These are phyloP conservation scores for Auriscalpium orientale DNA, from an alignment of 768 basidiomycete species.

Conservation along the genomic window DNA sequence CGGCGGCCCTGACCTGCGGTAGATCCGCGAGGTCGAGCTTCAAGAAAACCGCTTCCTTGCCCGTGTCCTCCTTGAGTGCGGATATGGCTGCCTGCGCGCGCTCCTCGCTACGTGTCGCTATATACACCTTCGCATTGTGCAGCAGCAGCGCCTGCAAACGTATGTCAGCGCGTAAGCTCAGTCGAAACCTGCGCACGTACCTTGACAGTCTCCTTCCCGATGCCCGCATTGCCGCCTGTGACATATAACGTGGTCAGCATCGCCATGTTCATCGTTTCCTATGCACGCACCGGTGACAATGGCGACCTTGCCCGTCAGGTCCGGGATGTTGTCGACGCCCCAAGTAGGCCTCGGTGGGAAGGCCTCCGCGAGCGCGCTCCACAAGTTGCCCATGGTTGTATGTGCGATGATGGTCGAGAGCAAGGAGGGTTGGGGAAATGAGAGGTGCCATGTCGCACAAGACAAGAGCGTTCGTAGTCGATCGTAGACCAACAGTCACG, in stretches of 20 bases:
- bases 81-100: neutral
- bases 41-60: slow-evolving; percentile 35
- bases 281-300: slow-evolving; percentile 2
- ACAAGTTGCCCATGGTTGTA: neutral
- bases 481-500: too few species aligned
- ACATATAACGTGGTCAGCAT: neutral
- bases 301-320: slow-evolving; percentile 6
- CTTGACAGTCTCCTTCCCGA: slow-evolving; percentile 11
- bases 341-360: slow-evolving; percentile 7
- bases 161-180: neutral
- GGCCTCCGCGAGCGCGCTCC: neutral
- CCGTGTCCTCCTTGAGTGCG: slow-evolving; percentile 36
- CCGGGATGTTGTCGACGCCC: slow-evolving; percentile 3
- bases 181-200: neutral
- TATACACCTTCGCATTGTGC: slow-evolving; percentile 11
- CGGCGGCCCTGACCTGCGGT: slow-evolving; percentile 28
- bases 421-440: too few species aligned
- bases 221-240: slow-evolving; percentile 1
- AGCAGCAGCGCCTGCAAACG: slow-evolving; percentile 2
- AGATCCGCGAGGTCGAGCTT: slow-evolving; percentile 38
- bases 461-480: too few species aligned
- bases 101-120: slow-evolving; percentile 1
- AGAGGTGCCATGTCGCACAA: too few species aligned
- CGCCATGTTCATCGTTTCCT: too few species aligned
- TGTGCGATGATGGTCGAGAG: neutral